These are phyloP conservation scores for Cercospora nicotianae DNA, from an alignment of 2,329 filamentous ascomycete genomes.

Conservation along the genomic window DNA sequence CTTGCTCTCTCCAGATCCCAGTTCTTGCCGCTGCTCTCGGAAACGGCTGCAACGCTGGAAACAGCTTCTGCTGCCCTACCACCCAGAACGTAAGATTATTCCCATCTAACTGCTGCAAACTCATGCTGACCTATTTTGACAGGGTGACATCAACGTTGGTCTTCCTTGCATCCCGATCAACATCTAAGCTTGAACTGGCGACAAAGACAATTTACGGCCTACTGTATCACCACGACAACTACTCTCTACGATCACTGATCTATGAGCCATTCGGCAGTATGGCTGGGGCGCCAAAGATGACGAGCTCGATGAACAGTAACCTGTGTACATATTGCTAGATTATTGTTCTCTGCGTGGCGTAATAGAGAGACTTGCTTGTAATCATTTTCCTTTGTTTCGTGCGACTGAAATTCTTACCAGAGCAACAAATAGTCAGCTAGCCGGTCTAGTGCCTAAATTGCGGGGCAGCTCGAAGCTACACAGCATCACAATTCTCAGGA, in stretches of 20 bases:
- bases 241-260: not conserved
- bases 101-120: not conserved
- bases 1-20: slow-evolving; percentile 15
- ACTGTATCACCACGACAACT: not conserved
- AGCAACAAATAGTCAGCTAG: not conserved
- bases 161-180: slow-evolving; percentile 12
- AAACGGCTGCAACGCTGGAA: slow-evolving; percentile 18
- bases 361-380: slow-evolving; percentile 1
- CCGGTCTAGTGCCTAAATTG: not conserved
- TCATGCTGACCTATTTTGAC: not conserved
- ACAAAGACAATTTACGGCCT: not conserved
- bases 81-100: slow-evolving; percentile 15
- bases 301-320: not conserved
- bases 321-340: not conserved
- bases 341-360: not conserved
- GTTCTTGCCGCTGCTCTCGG: not conserved
- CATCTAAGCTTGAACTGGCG: not conserved
- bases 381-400: not conserved
- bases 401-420: not conserved
- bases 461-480: not conserved
- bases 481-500: not conserved
- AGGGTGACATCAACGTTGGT: slow-evolving; percentile 11
- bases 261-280: not conserved
- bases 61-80: slow-evolving; percentile 27
- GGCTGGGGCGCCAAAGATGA: not conserved